Conservation (phyloP, 2,329 filamentous ascomycete genomes). For the Phaeophleospora eucalypticola region DNA sequence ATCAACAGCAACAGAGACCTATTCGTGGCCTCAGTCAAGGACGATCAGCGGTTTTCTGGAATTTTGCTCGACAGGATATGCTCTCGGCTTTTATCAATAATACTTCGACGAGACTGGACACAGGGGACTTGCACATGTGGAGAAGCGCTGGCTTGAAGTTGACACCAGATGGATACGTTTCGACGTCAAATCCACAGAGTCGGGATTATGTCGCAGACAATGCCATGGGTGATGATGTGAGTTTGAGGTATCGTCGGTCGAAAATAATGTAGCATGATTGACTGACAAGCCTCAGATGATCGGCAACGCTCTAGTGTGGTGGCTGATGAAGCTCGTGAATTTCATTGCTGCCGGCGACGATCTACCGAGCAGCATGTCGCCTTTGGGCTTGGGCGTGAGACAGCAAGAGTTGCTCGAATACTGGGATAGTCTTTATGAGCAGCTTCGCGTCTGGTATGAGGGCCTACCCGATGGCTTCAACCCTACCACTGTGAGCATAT, state of each 20-base stretch:
- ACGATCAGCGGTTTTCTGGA: constrained; percentile 61
- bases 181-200: constrained; percentile 45
- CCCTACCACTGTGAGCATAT: constrained; percentile 49
- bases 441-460: constrained; percentile 57
- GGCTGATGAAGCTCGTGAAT: constrained; percentile 63
- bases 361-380: constrained; percentile 37
- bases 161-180: constrained; percentile 50
- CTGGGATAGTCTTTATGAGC: constrained; percentile 54
- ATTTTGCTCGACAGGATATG: constrained; percentile 63
- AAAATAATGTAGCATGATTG: neutral
- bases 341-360: constrained; percentile 57
- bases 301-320: constrained; percentile 62
- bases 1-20: neutral
- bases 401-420: constrained; percentile 49
- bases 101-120: constrained; percentile 57
- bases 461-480: constrained; percentile 58
- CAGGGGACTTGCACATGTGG: constrained; percentile 61
- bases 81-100: constrained; percentile 62
- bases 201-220: constrained; percentile 39
- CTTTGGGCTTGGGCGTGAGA: constrained; percentile 43
- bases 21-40: constrained; percentile 47
- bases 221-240: constrained; percentile 55
- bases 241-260: neutral
- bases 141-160: constrained; percentile 59
- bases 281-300: constrained; percentile 39